Evolutionary conservation across 768 basidiomycete genomes (phyloP).

Genomic region (Heimioporus sp.): DNA sequence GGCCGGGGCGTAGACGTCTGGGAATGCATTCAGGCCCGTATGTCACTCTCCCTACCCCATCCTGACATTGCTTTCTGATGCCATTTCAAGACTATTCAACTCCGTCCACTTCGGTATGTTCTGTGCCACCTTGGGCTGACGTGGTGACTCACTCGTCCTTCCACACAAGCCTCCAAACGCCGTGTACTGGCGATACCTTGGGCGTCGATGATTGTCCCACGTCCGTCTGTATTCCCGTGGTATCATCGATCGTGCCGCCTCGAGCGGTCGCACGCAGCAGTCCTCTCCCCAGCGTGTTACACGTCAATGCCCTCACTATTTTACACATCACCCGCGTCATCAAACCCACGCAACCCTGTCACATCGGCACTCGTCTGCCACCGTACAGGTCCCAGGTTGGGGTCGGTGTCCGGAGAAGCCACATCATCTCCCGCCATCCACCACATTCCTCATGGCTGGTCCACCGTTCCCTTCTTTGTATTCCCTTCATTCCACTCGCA

Average conservation of each 20-base stretch:
- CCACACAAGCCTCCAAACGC: constrained; percentile 40
- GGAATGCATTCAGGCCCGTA: constrained; percentile 72
- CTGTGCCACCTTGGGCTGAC: neutral
- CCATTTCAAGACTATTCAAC: constrained; percentile 54
- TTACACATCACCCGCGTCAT: constrained; percentile 5
- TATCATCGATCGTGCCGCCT: constrained; percentile 1
- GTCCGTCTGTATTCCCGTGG: neutral
- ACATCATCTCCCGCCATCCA: constrained; percentile 4
- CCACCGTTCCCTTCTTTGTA: constrained; percentile 7
- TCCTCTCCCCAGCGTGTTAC: constrained; percentile 2
- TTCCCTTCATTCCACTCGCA: constrained; percentile 4
- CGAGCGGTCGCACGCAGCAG: constrained; percentile 1
- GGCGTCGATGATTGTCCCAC: constrained; percentile 34
- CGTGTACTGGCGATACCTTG: constrained; percentile 46
- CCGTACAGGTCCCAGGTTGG: constrained; percentile 1
- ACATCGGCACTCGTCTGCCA: constrained; percentile 4
- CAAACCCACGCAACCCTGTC: neutral
- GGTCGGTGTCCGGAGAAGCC: constrained; percentile 3
- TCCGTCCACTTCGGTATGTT: constrained; percentile 42
- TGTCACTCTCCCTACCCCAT: constrained; percentile 7
- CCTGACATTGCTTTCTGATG: neutral
- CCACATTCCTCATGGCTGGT: constrained; percentile 17
- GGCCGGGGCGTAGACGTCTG: constrained; percentile 70
- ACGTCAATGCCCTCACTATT: constrained; percentile 2
- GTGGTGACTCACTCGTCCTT: constrained; percentile 3